phyloP scores from a whole-genome alignment of 1,284 basidiomycete genomes.

The Puccinia sorghi region DNA sequence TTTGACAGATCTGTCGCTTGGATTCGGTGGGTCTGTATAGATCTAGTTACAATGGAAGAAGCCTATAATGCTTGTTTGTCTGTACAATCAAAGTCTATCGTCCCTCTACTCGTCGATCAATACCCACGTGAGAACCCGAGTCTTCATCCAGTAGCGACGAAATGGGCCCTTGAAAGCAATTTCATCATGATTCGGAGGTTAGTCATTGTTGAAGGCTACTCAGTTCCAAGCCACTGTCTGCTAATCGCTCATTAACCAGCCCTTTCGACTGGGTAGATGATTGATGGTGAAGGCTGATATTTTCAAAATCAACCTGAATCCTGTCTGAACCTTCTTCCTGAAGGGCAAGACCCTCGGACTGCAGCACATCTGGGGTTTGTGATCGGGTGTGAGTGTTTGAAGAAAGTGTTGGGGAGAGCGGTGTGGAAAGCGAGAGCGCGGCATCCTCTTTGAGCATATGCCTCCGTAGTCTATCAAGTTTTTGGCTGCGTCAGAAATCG shows the following conservation, averaged over 20 bases:
- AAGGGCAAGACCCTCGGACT: background rate
- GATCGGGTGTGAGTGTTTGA: conserved; percentile 6
- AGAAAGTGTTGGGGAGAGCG: conserved; percentile 4
- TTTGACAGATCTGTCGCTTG: too few species aligned
- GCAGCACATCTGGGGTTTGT: background rate
- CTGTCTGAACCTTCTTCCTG: background rate
- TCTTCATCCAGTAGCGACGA: too few species aligned
- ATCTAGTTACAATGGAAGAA: too few species aligned
- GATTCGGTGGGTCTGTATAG: too few species aligned
- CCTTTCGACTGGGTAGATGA: background rate
- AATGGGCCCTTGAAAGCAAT: too few species aligned
- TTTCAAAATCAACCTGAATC: too few species aligned
- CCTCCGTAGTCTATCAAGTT: conserved; percentile 26
- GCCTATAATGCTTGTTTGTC: too few species aligned
- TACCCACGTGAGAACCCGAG: too few species aligned
- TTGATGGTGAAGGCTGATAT: too few species aligned
- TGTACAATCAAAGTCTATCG: too few species aligned
- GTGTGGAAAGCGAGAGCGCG: conserved; percentile 13
- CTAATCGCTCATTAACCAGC: background rate
- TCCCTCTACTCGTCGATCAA: too few species aligned
- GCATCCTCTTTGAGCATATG: conserved; percentile 48
- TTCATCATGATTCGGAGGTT: background rate
- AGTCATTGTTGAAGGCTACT: background rate
- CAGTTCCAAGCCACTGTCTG: too few species aligned
- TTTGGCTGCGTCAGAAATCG: background rate